Conservation (phyloP, 2,329 filamentous ascomycete genomes). For the Tolypocladium pustulatum region DNA sequence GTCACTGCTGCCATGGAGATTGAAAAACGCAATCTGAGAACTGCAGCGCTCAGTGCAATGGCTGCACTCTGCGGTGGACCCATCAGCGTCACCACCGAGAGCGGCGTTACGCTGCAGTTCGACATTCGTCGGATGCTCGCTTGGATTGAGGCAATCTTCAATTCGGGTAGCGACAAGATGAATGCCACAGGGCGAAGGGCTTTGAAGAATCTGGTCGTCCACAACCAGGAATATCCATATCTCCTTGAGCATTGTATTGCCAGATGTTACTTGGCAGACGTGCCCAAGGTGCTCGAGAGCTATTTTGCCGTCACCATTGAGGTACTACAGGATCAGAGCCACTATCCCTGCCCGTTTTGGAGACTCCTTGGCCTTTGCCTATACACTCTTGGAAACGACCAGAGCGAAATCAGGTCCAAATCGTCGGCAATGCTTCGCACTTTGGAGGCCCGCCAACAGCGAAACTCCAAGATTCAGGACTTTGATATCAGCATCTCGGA, state of each 20-base stretch:
- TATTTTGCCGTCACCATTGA: constrained; percentile 91
- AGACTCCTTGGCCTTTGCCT: constrained; percentile 79
- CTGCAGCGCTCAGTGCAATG: constrained; percentile 90
- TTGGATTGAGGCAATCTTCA: constrained; percentile 95
- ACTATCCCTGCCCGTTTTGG: constrained; percentile 82
- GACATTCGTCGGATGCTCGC: constrained; percentile 85
- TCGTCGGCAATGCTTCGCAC: constrained; percentile 71
- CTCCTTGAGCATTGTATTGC: constrained; percentile 84
- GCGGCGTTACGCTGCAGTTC: constrained; percentile 78
- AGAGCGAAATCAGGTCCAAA: constrained; percentile 79
- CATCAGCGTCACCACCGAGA: constrained; percentile 79
- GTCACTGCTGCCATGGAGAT: constrained; percentile 90
- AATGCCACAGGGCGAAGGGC: constrained; percentile 83
- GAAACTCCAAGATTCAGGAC: constrained; percentile 86
- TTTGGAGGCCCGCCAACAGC: constrained; percentile 66
- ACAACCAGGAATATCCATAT: constrained; percentile 80
- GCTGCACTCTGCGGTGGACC: constrained; percentile 80
- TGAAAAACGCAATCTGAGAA: constrained; percentile 85
- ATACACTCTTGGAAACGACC: constrained; percentile 86
- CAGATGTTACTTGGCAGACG: constrained; percentile 77
- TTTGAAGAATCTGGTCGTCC: constrained; percentile 76
- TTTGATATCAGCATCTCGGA: constrained; percentile 98
- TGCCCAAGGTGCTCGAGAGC: constrained; percentile 77
- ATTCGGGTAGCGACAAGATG: constrained; percentile 80
- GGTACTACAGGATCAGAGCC: constrained; percentile 72